Base-by-base conservation (phyloP, 75 land plant species). In the Ceratopteris richardii region DNA sequence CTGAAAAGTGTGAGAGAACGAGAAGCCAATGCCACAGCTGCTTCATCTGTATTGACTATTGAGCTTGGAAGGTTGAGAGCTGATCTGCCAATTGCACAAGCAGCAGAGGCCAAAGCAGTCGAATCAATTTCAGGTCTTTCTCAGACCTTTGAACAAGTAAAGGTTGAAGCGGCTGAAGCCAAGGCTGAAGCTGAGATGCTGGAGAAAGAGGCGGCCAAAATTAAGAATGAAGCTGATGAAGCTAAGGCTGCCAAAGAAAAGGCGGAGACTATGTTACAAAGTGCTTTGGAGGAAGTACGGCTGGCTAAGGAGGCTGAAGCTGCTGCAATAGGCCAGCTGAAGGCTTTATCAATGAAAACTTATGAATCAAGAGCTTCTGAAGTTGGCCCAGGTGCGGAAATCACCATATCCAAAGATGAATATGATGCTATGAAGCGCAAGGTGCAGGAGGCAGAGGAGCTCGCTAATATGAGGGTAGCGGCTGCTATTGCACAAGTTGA, bases 401-500 rank as follows among this genome's bases (percentile, higher is more conserved):
- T 75, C 9, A 74, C 79, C 22, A 69, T 81, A 0, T 79, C 87
- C 1, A 66, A 58, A 7, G 78, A 71, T 18, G 93, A 84, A 47
- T 88, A 81, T 33, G 77, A 84, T 31, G 74, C 80, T 11, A 56
- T 88, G 29, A 74, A 44, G 7, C 59, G 66, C 0, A 60, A 57
- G 37, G 77, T 79, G 22, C 56, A 54, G 13, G 81, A 54, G 22
- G 77, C 85, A 0, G 60, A 82, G 42, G 81, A 77, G 30, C 31
- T 85, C 48, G 95, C 86, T 31, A 80, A 85, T 43, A 89, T 72
- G 47, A 80, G 79, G 24, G 82, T 80, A 24, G 86, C 68, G 0
- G 88, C 87, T 6, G 84, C 86, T 44, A 60, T 85, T 53, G 79
- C 89, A 18, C 78, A 82, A 81, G 68, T 85, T 39, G 79, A 72